Percentiles rank a stretch among this genome's conserved stretches.
phyloP scores from a whole-genome alignment of 768 basidiomycete species.

The Psilocybe sp. region DNA sequence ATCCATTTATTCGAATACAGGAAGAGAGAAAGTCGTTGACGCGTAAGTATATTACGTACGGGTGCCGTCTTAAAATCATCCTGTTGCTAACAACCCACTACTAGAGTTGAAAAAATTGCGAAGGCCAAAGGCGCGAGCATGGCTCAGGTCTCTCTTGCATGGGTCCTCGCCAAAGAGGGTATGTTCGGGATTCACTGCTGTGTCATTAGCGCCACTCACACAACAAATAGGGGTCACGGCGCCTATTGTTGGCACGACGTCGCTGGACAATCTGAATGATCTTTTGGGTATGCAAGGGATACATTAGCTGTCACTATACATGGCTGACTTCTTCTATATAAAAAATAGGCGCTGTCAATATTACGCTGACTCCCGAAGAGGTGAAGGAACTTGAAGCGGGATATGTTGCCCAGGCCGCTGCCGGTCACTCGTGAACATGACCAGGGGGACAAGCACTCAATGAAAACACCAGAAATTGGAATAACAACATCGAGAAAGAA shows the following conservation, averaged over 20 bases:
- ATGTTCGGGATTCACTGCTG: background rate
- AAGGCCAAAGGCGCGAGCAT: conserved; percentile 14
- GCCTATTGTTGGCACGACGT: conserved; percentile 49
- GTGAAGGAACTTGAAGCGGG: conserved; percentile 22
- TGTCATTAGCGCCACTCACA: background rate
- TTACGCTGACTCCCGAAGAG: conserved; percentile 24
- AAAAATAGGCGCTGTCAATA: conserved; percentile 18
- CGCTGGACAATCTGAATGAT: conserved; percentile 34
- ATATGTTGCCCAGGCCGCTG: conserved; percentile 21
- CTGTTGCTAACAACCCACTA: background rate
- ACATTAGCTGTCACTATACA: too few relatives aligned
- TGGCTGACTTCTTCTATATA: background rate
- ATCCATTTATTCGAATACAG: too few relatives aligned
- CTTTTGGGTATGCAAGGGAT: background rate
- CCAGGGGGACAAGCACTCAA: background rate
- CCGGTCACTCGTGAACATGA: conserved; percentile 20
- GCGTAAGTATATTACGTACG: too few relatives aligned
- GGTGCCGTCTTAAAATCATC: too few relatives aligned
- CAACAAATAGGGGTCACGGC: conserved; percentile 34
- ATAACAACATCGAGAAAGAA: too few relatives aligned
- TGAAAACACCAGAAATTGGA: background rate
- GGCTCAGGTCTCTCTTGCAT: conserved; percentile 14
- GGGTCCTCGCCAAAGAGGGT: conserved; percentile 12
- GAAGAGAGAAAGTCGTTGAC: too few relatives aligned
- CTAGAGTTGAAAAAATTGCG: conserved; percentile 12